These are phyloP conservation scores for Annulohypoxylon moriforme DNA, from an alignment of 495 filamentous ascomycete species.

Conservation along the genomic window DNA sequence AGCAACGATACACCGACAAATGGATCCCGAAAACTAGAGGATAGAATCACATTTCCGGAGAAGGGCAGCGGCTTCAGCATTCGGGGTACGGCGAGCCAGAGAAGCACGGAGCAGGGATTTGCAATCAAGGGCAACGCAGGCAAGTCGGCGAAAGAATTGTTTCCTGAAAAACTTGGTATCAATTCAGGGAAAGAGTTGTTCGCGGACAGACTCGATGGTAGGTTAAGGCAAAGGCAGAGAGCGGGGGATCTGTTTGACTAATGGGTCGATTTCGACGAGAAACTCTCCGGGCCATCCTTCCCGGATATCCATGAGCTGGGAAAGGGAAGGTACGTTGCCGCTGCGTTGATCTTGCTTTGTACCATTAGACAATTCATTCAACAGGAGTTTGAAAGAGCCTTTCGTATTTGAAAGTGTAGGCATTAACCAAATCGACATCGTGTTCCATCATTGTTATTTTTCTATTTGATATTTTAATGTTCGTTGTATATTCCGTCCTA, in stretches of 20 bases:
- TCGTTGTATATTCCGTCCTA: neutral
- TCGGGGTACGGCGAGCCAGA: conserved; percentile 66
- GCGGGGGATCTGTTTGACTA: conserved; percentile 67
- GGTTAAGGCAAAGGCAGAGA: conserved; percentile 59
- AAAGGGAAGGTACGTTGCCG: neutral
- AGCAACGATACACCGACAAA: conserved; percentile 43
- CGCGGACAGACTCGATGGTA: conserved; percentile 59
- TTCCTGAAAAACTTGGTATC: conserved; percentile 70
- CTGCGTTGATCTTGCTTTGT: neutral
- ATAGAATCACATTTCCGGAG: conserved; percentile 52
- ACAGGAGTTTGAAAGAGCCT: neutral
- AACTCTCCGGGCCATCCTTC: neutral
- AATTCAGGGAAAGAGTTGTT: conserved; percentile 82
- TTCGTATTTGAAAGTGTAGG: neutral
- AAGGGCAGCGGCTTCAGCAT: conserved; percentile 62
- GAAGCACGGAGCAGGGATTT: conserved; percentile 64
- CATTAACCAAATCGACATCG: neutral
- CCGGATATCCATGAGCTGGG: neutral
- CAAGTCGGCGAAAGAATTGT: conserved; percentile 73
- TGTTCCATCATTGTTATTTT: too few species aligned
- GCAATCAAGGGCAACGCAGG: conserved; percentile 71
- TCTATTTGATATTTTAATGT: too few species aligned
- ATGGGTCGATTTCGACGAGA: conserved; percentile 21
- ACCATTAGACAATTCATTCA: neutral
- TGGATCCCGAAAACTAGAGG: conserved; percentile 46